Base-by-base conservation (phyloP, 129 eudicot genomes). In the Cynara cardunculus region DNA sequence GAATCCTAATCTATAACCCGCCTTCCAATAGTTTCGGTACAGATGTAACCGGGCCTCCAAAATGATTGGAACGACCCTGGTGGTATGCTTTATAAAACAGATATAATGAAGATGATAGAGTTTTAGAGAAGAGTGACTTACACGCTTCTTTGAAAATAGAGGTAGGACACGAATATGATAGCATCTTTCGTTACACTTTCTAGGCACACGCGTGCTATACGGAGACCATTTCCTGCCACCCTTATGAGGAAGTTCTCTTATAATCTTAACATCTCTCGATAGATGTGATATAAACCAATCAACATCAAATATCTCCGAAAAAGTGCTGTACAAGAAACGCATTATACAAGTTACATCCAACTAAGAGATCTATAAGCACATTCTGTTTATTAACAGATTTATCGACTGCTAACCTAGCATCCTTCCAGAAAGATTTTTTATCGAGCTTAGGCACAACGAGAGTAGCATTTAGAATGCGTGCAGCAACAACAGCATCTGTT, bases 401-500 rank as follows among this genome's bases (percentile, higher is more conserved):
- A 37, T 78, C 21, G 1, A 72, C 30, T 66, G 81, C 89, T 84
- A 70, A 95, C 99, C 99, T 95, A 16, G 90, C 85, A 86, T 95
- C 99, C 86, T 89, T 95, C 99, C 99, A 95, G 89, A 89, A 95
- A 25, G 99, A 95, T 49, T 87, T 90, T 78, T 87, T 84, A 31
- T 95, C 99, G 79, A 95, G 84, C 83, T 84, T 95, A 53, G 99
- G 99, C 30, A 92, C 94, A 35, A 95, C 99, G 80, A 95, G 99
- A 71, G 96, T 95, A 2, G 97, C 99, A 92, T 92, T 95, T 79
- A 95, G 84, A 80, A 95, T 90, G 35, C 94, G 93, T 41, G 99
- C 99, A 81, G 99, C 99, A 86, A 95, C 99, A 75, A 95, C 99
- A 81, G 94, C 93, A 92, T 95, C 99, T 44, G 91, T 90, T 25